Conservation (phyloP, 108 stramenopile genomes). For the Skeletonema grethae region DNA sequence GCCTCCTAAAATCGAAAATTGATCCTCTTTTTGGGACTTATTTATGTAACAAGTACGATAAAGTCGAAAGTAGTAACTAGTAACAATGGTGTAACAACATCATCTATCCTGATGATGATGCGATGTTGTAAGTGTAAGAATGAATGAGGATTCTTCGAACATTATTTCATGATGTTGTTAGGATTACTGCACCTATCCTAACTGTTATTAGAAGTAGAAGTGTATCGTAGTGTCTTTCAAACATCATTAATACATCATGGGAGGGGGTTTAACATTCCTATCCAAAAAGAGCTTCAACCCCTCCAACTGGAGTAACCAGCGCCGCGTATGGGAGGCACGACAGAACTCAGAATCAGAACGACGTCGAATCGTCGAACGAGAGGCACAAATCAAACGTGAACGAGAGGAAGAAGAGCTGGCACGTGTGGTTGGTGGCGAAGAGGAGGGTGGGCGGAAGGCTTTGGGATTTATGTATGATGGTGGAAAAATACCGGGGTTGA, state of each 20-base stretch:
- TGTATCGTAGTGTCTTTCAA: too few species aligned
- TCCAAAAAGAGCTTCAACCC: conserved; percentile 89
- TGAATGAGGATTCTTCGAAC: too few species aligned
- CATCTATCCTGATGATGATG: too few species aligned
- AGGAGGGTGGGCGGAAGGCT: conserved; percentile 66
- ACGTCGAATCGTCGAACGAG: conserved; percentile 57
- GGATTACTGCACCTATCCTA: too few species aligned
- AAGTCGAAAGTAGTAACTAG: too few species aligned
- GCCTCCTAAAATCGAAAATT: too few species aligned
- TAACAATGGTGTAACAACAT: too few species aligned
- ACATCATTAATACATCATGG: conserved; percentile 57
- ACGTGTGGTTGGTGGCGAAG: conserved; percentile 52
- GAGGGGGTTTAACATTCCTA: conserved; percentile 80
- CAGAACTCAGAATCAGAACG: conserved; percentile 62
- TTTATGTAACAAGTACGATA: too few species aligned
- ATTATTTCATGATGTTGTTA: too few species aligned
- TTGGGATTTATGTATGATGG: conserved; percentile 81
- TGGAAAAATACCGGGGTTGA: conserved; percentile 64
- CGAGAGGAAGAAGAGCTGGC: conserved; percentile 85
- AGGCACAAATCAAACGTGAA: conserved; percentile 74
- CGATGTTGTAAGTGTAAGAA: too few species aligned
- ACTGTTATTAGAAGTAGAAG: too few species aligned
- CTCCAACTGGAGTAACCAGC: conserved; percentile 72
- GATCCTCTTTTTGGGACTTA: too few species aligned
- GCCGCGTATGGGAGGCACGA: conserved; percentile 76